These are phyloP conservation scores for Dionaea muscipula DNA, from an alignment of 179 eudicot species.

Conservation along the genomic window DNA sequence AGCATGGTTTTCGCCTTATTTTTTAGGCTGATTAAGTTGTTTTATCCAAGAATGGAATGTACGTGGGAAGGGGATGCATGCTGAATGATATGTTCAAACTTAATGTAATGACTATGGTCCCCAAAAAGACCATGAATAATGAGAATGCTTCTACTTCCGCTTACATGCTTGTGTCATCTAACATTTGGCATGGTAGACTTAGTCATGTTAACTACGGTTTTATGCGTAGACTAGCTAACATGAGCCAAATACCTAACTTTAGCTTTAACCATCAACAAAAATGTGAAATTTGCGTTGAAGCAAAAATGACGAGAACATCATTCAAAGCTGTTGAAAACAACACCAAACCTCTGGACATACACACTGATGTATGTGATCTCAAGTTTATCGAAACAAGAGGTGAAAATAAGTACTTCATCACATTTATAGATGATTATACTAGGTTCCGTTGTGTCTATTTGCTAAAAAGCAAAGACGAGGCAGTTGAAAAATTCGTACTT, in stretches of 20 bases:
- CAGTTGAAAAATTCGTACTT: background rate
- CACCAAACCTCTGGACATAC: no score
- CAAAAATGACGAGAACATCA: background rate
- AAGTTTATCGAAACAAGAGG: background rate
- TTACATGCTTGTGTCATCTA: conserved; percentile 4
- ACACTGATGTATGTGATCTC: background rate
- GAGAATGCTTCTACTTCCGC: background rate
- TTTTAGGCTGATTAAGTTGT: background rate
- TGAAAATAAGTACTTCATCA: background rate
- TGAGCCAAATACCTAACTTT: no score
- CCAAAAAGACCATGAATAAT: background rate
- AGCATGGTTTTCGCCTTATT: background rate
- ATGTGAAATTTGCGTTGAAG: background rate
- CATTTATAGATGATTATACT: background rate
- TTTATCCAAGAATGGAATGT: background rate
- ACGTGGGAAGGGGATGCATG: background rate
- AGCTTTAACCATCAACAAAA: no score
- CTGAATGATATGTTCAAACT: background rate
- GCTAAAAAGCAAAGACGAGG: conserved; percentile 1
- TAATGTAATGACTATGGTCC: background rate
- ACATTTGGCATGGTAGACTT: conserved; percentile 6
- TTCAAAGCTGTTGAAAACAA: background rate
- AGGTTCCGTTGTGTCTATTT: conserved; percentile 4
- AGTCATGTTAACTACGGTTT: background rate
- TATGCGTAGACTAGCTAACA: background rate